Evolutionary conservation across 1,284 basidiomycete species (phyloP).

Genomic region (Ustilago curta): DNA sequence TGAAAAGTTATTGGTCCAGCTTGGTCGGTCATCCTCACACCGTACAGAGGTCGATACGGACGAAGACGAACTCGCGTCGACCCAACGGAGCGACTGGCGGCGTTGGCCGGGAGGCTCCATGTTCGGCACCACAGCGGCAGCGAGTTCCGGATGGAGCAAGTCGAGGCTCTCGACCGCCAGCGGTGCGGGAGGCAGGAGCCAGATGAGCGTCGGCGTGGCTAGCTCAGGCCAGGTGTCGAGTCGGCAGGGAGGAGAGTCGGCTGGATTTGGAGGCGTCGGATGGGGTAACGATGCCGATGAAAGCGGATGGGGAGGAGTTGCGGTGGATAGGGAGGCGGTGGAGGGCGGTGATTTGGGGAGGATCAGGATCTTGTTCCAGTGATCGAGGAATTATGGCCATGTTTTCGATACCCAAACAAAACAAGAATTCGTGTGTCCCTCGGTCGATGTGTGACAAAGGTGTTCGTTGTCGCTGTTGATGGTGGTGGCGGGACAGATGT

Average conservation of each 20-base stretch:
- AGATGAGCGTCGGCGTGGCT: constrained; percentile 14
- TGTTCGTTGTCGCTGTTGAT: not conserved
- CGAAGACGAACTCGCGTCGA: constrained; percentile 29
- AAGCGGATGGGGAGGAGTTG: constrained; percentile 19
- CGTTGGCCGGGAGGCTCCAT: constrained; percentile 21
- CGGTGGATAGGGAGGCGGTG: constrained; percentile 36
- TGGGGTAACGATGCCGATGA: constrained; percentile 49
- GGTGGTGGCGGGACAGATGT: not conserved
- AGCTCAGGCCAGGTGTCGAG: constrained; percentile 20
- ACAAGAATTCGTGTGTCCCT: not conserved
- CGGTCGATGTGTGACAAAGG: not conserved
- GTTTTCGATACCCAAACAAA: not conserved
- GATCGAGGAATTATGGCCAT: not conserved
- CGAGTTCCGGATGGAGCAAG: constrained; percentile 49
- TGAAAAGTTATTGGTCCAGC: constrained; percentile 76
- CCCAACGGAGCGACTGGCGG: constrained; percentile 28
- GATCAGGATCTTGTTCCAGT: constrained; percentile 48
- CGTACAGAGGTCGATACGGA: constrained; percentile 25
- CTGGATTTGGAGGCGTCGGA: constrained; percentile 17
- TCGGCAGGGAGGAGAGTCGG: constrained; percentile 27
- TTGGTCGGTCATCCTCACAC: constrained; percentile 24
- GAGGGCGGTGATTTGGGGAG: constrained; percentile 46
- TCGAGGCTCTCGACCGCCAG: constrained; percentile 34
- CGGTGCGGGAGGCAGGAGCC: constrained; percentile 12
- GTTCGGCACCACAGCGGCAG: constrained; percentile 5